Percentiles rank a stretch among this genome's conserved stretches.
Conservation (phyloP, 495 filamentous ascomycete species). For the Chaetomium cochliodes region DNA sequence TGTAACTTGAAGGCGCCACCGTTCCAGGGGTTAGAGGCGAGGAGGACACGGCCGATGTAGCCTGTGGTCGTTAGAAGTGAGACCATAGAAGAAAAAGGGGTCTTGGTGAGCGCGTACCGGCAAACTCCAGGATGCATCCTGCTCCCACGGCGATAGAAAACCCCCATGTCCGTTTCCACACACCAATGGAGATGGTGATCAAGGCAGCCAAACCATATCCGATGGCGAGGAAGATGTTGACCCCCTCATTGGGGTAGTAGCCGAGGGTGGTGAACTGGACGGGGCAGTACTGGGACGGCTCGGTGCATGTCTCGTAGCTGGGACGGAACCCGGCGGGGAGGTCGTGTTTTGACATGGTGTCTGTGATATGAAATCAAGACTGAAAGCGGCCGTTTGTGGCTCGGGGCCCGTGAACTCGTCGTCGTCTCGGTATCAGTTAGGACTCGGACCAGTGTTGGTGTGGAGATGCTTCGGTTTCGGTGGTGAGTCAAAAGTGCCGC, state of each 20-base stretch:
- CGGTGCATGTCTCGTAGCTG: slow-evolving; percentile 44
- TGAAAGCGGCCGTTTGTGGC: no score
- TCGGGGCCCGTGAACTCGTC: background rate
- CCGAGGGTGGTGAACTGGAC: slow-evolving; percentile 63
- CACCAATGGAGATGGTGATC: slow-evolving; percentile 49
- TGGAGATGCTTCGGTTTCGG: no score
- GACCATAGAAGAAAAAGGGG: background rate
- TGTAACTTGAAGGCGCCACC: slow-evolving; percentile 60
- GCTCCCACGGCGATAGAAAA: slow-evolving; percentile 53
- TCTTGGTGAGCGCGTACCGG: slow-evolving; percentile 29
- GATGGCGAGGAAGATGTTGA: slow-evolving; percentile 59
- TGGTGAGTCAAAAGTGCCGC: no score
- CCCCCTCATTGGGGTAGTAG: slow-evolving; percentile 63
- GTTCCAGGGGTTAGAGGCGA: slow-evolving; percentile 61
- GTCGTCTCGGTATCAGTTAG: no score
- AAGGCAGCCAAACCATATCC: slow-evolving; percentile 55
- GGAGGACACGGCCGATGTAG: slow-evolving; percentile 60
- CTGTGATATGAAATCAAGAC: background rate
- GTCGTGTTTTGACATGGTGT: slow-evolving; percentile 21
- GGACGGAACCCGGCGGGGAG: slow-evolving; percentile 26
- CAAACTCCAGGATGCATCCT: slow-evolving; percentile 46
- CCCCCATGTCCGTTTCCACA: slow-evolving; percentile 65
- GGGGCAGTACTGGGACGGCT: slow-evolving; percentile 53
- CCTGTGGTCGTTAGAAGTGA: slow-evolving; percentile 32
- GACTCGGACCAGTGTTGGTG: no score